Conservation (phyloP, 1,139 yeast species). For the Yamadazyma taylorii region DNA sequence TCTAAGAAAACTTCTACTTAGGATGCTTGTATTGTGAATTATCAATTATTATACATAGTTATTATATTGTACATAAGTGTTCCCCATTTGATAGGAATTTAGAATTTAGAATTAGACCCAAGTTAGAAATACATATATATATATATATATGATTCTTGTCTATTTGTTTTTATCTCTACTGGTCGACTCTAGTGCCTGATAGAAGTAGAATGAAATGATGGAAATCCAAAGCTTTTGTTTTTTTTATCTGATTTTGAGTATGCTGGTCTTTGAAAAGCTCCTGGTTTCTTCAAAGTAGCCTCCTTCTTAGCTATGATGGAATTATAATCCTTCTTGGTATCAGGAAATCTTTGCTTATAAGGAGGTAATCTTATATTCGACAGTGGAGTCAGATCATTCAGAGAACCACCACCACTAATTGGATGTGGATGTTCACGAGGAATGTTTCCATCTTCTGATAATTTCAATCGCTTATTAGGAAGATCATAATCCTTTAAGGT, state of each 20-base stretch:
- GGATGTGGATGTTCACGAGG: too few relatives aligned
- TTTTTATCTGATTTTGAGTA: constrained; percentile 20
- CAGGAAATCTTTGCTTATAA: not conserved
- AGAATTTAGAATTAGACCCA: constrained; percentile 4
- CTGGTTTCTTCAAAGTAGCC: constrained; percentile 49
- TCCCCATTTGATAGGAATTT: not conserved
- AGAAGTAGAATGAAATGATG: constrained; percentile 26
- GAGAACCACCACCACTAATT: not conserved
- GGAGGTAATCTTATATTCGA: constrained; percentile 4
- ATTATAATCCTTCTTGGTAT: constrained; percentile 2
- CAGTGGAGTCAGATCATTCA: constrained; percentile 3
- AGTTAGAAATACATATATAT: not conserved
- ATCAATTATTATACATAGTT: constrained; percentile 1
- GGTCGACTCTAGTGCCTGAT: constrained; percentile 20
- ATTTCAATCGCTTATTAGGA: constrained; percentile 6
- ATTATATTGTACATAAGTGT: not conserved
- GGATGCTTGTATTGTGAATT: too few relatives aligned
- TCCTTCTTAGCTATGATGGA: constrained; percentile 1
- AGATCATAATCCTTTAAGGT: constrained; percentile 5
- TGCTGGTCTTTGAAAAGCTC: constrained; percentile 45
- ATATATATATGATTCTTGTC: too few relatives aligned
- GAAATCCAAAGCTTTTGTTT: constrained; percentile 28
- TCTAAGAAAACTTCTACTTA: constrained; percentile 14
- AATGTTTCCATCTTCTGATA: constrained; percentile 3
- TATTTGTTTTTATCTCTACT: too few relatives aligned